Evolutionary conservation across 2,329 filamentous ascomycete genomes (phyloP).

Genomic region (Tothia fuscella): DNA sequence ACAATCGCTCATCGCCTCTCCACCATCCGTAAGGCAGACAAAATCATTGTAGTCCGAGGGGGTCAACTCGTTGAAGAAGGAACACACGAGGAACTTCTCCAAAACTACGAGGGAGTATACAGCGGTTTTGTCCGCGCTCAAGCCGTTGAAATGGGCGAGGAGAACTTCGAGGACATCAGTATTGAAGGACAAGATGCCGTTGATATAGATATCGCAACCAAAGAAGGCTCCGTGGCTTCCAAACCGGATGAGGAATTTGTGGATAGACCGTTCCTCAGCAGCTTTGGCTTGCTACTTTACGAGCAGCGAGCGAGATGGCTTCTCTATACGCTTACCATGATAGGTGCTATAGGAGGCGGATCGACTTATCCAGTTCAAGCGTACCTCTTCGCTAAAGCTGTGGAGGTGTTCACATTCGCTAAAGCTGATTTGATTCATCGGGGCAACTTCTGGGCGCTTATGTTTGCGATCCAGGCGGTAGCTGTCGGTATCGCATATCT

Average conservation of each 20-base stretch:
- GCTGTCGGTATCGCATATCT: slow-evolving; percentile 43
- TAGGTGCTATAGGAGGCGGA: slow-evolving; percentile 22
- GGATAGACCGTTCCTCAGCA: slow-evolving; percentile 19
- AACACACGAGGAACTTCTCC: slow-evolving; percentile 60
- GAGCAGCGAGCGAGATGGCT: slow-evolving; percentile 25
- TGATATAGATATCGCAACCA: slow-evolving; percentile 1
- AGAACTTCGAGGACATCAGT: slow-evolving; percentile 15
- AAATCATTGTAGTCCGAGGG: slow-evolving; percentile 63
- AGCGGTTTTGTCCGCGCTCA: slow-evolving; percentile 48
- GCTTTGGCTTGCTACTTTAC: slow-evolving; percentile 22
- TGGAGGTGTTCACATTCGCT: slow-evolving; percentile 25
- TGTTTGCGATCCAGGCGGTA: slow-evolving; percentile 50
- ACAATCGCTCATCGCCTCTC: slow-evolving; percentile 67
- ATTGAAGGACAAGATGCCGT: slow-evolving; percentile 4
- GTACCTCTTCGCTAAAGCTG: slow-evolving; percentile 26
- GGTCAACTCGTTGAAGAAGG: slow-evolving; percentile 63
- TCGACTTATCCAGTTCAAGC: slow-evolving; percentile 27
- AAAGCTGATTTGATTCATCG: slow-evolving; percentile 16
- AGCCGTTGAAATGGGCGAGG: slow-evolving; percentile 20
- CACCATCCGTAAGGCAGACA: slow-evolving; percentile 65
- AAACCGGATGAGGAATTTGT: slow-evolving; percentile 16
- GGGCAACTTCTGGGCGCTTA: slow-evolving; percentile 51
- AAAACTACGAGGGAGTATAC: slow-evolving; percentile 51
- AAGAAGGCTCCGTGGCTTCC: neutral
- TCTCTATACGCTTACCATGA: slow-evolving; percentile 19